These are phyloP conservation scores for Pezicula carpinea DNA, from an alignment of 2,329 filamentous ascomycete species.

Conservation along the genomic window DNA sequence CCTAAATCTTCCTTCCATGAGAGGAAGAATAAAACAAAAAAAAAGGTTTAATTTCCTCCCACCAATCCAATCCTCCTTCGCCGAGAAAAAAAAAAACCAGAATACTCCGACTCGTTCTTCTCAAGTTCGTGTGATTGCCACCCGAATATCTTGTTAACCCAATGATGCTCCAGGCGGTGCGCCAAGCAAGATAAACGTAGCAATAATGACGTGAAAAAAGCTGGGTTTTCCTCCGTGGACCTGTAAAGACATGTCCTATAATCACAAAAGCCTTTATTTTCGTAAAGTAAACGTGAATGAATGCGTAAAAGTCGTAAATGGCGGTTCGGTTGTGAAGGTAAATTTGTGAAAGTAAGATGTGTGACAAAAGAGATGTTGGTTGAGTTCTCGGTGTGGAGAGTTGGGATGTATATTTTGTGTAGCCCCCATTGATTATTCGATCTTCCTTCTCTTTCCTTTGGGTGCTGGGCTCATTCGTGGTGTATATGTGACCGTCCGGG, in stretches of 20 bases:
- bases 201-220: conserved; percentile 4
- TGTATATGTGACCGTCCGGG: conserved; percentile 90
- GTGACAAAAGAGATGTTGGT: conserved; percentile 8
- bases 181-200: conserved; percentile 22
- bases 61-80: too few relatives aligned
- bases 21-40: too few relatives aligned
- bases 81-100: too few relatives aligned
- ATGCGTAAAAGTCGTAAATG: conserved; percentile 24
- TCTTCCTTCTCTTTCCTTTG: conserved; percentile 86
- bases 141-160: conserved; percentile 9
- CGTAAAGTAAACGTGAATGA: conserved; percentile 17
- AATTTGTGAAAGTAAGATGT: conserved; percentile 1
- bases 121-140: too few relatives aligned
- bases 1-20: too few relatives aligned
- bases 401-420: neutral
- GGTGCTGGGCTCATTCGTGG: conserved; percentile 82
- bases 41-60: too few relatives aligned
- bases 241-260: neutral
- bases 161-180: conserved; percentile 26
- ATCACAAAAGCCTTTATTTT: conserved; percentile 12
- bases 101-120: too few relatives aligned
- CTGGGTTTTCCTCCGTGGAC: conserved; percentile 13
- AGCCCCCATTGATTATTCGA: conserved; percentile 35
- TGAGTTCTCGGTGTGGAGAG: neutral
- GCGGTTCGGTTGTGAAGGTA: conserved; percentile 1